Evolutionary conservation across 106 monocot genomes (phyloP).

Genomic region (Phalaenopsis aphrodite): DNA sequence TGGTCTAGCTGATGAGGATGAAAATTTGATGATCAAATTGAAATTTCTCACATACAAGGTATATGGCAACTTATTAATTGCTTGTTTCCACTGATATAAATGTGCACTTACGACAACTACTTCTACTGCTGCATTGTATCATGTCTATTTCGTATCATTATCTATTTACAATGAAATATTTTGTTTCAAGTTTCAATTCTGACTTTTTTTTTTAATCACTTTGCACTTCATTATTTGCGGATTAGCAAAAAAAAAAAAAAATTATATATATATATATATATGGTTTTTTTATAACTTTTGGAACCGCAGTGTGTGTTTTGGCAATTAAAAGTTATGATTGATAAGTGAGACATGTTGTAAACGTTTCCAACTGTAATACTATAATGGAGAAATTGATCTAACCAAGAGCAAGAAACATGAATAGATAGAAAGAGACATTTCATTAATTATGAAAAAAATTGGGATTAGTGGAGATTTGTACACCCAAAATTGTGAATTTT

Average conservation of each 20-base stretch:
- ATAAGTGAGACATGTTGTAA: background rate
- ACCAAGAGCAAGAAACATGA: too few species aligned
- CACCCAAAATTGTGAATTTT: too few species aligned
- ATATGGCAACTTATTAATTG: background rate
- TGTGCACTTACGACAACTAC: background rate
- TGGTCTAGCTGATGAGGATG: constrained; percentile 89
- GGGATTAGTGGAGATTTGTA: too few species aligned
- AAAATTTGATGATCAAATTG: constrained; percentile 96
- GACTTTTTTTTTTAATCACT: background rate
- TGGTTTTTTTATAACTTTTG: background rate
- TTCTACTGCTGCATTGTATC: background rate
- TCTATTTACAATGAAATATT: background rate
- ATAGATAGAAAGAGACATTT: too few species aligned
- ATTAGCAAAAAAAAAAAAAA: too few species aligned
- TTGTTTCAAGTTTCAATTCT: background rate
- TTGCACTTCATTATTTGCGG: background rate
- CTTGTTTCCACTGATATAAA: background rate
- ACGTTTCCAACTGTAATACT: too few species aligned
- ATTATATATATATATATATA: too few species aligned
- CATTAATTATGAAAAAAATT: too few species aligned
- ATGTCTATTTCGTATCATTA: background rate
- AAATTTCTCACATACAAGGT: constrained; percentile 99
- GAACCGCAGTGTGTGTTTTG: background rate
- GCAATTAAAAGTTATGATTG: background rate
- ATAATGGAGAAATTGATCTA: too few species aligned